A percentile compares a stretch with the other conserved stretches of the same genome.
phyloP scores from a whole-genome alignment of 108 stramenopile genomes.

The Phaeodactylum tricornutum region DNA sequence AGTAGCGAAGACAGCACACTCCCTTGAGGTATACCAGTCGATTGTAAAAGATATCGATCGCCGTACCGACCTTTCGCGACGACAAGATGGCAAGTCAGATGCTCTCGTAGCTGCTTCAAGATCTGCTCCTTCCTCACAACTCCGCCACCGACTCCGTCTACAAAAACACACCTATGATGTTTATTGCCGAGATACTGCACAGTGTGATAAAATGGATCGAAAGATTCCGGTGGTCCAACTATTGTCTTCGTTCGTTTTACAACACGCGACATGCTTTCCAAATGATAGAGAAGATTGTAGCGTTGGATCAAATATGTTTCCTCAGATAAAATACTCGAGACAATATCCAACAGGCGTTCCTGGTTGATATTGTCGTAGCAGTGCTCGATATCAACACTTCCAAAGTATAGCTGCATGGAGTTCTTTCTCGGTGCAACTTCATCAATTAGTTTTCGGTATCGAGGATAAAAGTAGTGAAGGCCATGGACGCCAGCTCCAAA shows the following conservation, averaged over 20 bases:
- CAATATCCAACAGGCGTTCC: conserved; percentile 36
- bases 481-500: conserved; percentile 64
- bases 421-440: conserved; percentile 11
- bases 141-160: conserved; percentile 29
- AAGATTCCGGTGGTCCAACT: conserved; percentile 12
- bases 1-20: conserved; percentile 77
- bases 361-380: conserved; percentile 82
- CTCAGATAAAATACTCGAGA: conserved; percentile 31
- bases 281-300: conserved; percentile 36
- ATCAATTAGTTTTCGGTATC: conserved; percentile 36
- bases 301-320: conserved; percentile 59
- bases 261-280: conserved; percentile 10
- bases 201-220: conserved; percentile 5
- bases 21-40: conserved; percentile 80
- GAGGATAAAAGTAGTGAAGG: conserved; percentile 49
- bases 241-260: conserved; percentile 4
- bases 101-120: conserved; percentile 46
- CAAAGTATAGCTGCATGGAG: conserved; percentile 39
- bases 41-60: conserved; percentile 43
- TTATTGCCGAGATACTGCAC: conserved; percentile 10
- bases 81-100: conserved; percentile 57
- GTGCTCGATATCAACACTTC: conserved; percentile 70
- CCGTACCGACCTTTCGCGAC: conserved; percentile 40
- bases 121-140: conserved; percentile 33
- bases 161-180: conserved; percentile 27